Base-by-base conservation (phyloP, 1,284 basidiomycete genomes). In the Trichosporon faecale region DNA sequence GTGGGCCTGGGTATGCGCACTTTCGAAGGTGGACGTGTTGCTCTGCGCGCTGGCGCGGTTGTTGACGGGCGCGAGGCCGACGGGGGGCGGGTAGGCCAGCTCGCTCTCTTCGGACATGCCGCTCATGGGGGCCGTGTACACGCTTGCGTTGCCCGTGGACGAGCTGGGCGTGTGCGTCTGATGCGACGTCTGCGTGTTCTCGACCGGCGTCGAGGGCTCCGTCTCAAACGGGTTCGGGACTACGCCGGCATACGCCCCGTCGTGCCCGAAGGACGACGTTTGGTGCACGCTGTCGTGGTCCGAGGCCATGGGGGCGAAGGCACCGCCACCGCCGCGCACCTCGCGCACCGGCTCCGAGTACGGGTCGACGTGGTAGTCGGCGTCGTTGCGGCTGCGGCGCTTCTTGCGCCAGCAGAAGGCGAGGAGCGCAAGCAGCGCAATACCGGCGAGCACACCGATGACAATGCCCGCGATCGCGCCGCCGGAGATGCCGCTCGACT, bases 401-500 rank as follows among this genome's bases (percentile, higher is more conserved):
- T 63, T 49, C 23, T 64, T 65, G 25, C 65, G 66, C 29, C 60
- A 55, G 49, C 67, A 68, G 67, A 78, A 68, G 12, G 69, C 65
- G 0, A 79, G 46, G 1, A 76, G 31, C 1, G 68, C 76, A 14
- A 78, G 65, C n/a, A 74, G 60, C 3, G 65, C 73, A 14, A 80
- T 37, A 12, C 70, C 78, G 2, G 69, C 75, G 16, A 82, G 11
- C 2, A 76, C 77, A 18, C 79, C 81, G 37, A 81, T 70, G 27
- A 79, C 80, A 21, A 79, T 77, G 6, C 81, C 81, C 0, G 75
- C 81, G 35, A 83, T 80, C 6, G 78, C 79, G 11, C 80, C 80
- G 8, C 76, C 75, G 12, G 72, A 65, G 14, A 79, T 27, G 6
- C 75, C 74, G 25, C 65, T 40, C 31, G 52, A 67, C 46, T 70